Evolutionary conservation across 352 stramenopile genomes (phyloP), one percentile per base, ranked within the genome.

Genomic region (Pelagophyceae sp.): DNA sequence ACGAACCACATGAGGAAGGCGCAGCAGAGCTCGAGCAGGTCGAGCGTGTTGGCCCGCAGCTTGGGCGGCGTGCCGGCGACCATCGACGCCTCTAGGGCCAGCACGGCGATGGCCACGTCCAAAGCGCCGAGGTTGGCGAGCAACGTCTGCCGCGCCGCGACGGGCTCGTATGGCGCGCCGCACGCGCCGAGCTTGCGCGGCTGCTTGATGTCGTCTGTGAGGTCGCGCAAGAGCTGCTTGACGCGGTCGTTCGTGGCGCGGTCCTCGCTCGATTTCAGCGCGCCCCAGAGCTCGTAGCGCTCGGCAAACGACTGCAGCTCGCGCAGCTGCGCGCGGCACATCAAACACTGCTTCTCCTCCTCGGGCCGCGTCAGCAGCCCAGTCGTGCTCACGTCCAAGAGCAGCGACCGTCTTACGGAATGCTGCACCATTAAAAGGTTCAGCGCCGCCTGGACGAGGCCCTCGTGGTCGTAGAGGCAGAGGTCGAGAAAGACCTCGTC

Each of bases 1-100:
- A 83, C 76, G 63, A 83, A 83, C 79, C 79, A 83, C 32, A 76
- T 78, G 15, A 83, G 40, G 54, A 83, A 77, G 33, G 40, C 60
- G 74, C 78, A 80, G 72, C 78, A 83, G n/a, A 83, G 64, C n/a
- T 38, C 15, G 25, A 70, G 35, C 40, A 83, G 29, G 45, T 70
- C 35, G 60, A 54, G 60, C 2, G 70, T 70, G 65, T 79, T 79
- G 35, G 65, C 76, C 20, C 23, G 37, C 33, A 77, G 38, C 33
- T 40, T 45, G 35, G 1, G 0, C 27, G 37, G 35, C 29, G n/a
- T 60, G n/a, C 1, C 31, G 61, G 3, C 38, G 51, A 38, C 6
- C 65, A 60, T 77, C 69, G 61, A 72, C 77, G n/a, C 31, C 29
- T 72, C 63, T 29, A 83, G 71, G 40, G 71, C 78, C 2, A 83